A percentile compares a stretch with the other conserved stretches of the same genome.
These are phyloP conservation scores for Pseudogymnoascus sp. DNA, from an alignment of 2,329 filamentous ascomycete species.

Conservation along the genomic window DNA sequence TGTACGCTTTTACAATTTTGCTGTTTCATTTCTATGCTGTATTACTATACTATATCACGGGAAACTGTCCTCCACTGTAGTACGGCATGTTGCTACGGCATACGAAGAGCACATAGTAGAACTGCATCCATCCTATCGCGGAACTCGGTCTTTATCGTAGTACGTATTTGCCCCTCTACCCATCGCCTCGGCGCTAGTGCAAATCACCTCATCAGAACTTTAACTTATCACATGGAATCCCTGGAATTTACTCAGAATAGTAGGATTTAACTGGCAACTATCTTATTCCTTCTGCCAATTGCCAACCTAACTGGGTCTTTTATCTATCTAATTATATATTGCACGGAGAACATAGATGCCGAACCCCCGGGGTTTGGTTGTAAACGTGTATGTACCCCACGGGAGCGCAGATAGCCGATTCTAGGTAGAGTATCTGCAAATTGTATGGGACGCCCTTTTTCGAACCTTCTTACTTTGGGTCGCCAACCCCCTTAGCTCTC, in stretches of 20 bases:
- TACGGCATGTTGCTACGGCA: not conserved
- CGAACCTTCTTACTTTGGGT: constrained; percentile 5
- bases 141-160: constrained; percentile 4
- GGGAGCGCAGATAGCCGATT: not conserved
- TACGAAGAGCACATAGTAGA: not conserved
- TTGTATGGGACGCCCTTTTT: not conserved
- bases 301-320: not conserved
- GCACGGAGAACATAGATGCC: not conserved
- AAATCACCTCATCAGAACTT: constrained; percentile 4
- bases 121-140: not conserved
- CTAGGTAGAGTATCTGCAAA: not conserved
- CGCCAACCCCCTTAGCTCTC: constrained; percentile 2
- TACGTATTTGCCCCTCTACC: constrained; percentile 1
- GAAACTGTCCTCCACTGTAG: not conserved
- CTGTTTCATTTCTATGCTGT: not conserved
- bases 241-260: not conserved
- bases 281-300: not conserved
- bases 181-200: not conserved
- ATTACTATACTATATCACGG: not conserved
- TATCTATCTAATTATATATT: constrained; percentile 1
- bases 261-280: not conserved
- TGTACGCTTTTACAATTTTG: not conserved
- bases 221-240: constrained; percentile 7
- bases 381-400: not conserved
- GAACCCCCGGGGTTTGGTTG: not conserved